Conservation (phyloP, 2,329 filamentous ascomycete genomes). For the Hirsutella thompsonii region DNA sequence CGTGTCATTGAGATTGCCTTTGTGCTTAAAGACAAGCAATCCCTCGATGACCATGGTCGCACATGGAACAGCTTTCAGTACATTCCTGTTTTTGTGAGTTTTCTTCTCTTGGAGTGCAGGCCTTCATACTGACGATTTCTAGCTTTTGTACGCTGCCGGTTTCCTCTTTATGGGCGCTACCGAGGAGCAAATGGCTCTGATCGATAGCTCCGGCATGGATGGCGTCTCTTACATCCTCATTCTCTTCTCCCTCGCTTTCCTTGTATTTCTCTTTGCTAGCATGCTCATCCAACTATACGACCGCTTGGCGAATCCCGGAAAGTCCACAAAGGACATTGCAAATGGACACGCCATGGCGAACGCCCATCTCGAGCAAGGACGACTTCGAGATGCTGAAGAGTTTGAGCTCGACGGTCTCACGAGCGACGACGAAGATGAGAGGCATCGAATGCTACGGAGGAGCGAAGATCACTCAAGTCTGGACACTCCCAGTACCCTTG, state of each 20-base stretch:
- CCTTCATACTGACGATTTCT: slow-evolving; percentile 4
- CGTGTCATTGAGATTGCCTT: slow-evolving; percentile 89
- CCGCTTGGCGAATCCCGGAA: slow-evolving; percentile 30
- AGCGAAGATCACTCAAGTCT: slow-evolving; percentile 18
- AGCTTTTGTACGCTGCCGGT: slow-evolving; percentile 84
- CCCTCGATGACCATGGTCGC: slow-evolving; percentile 51
- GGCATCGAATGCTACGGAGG: slow-evolving; percentile 22
- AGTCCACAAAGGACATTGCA: slow-evolving; percentile 20
- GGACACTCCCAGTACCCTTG: slow-evolving; percentile 27
- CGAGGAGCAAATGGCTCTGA: slow-evolving; percentile 83
- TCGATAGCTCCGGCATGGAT: slow-evolving; percentile 62
- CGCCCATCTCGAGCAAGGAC: slow-evolving; percentile 29
- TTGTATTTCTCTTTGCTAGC: slow-evolving; percentile 83
- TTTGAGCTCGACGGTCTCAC: slow-evolving; percentile 88
- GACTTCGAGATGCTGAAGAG: slow-evolving; percentile 71
- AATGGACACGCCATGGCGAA: slow-evolving; percentile 21
- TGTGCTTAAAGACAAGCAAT: slow-evolving; percentile 59
- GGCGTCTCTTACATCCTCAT: slow-evolving; percentile 90
- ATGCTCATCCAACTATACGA: slow-evolving; percentile 80
- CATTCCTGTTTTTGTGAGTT: slow-evolving; percentile 43
- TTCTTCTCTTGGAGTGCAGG: neutral
- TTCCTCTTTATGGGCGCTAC: slow-evolving; percentile 97
- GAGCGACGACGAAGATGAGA: slow-evolving; percentile 68
- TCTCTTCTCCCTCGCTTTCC: slow-evolving; percentile 77
- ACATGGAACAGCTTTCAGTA: slow-evolving; percentile 52